These are phyloP conservation scores for Colletotrichum tanaceti DNA, from an alignment of 2,329 filamentous ascomycete genomes.

Conservation along the genomic window DNA sequence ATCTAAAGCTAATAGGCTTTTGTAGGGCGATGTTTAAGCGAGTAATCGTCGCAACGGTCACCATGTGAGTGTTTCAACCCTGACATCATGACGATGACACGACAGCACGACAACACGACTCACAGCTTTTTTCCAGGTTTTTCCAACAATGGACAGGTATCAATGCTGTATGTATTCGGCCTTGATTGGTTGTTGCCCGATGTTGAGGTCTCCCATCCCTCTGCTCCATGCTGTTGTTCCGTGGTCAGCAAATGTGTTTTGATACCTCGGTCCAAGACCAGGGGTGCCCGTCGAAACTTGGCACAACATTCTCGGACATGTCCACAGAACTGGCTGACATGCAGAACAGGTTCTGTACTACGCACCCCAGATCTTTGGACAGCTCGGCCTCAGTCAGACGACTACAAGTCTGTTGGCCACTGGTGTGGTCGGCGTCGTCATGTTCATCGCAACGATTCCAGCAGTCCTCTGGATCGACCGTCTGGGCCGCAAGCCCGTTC, in stretches of 20 bases:
- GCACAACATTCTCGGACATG: accelerated
- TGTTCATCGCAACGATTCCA: conserved; percentile 74
- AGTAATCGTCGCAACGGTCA: conserved; percentile 71
- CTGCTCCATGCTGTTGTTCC: neutral
- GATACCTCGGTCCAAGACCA: neutral
- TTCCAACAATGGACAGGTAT: conserved; percentile 55
- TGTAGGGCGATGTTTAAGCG: conserved; percentile 75
- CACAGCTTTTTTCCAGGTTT: neutral
- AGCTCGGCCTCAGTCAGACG: conserved; percentile 68
- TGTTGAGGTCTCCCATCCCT: neutral
- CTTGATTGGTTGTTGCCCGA: neutral
- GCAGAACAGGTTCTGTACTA: conserved; percentile 66
- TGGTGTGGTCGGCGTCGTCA: conserved; percentile 77
- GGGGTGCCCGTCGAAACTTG: too few relatives aligned
- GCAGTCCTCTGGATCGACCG: conserved; percentile 75
- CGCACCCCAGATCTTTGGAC: conserved; percentile 75
- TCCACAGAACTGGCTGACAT: neutral
- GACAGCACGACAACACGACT: neutral
- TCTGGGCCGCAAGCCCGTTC: conserved; percentile 70
- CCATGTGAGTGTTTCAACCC: conserved; percentile 59
- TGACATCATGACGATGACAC: too few relatives aligned
- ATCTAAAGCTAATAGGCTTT: too few relatives aligned
- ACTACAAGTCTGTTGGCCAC: conserved; percentile 72
- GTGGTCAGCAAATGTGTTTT: too few relatives aligned
- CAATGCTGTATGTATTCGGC: conserved; percentile 58